Evolutionary conservation across 2,329 filamentous ascomycete genomes (phyloP), one percentile per base, ranked within the genome.

Genomic region (Thermochaetoides dissita): DNA sequence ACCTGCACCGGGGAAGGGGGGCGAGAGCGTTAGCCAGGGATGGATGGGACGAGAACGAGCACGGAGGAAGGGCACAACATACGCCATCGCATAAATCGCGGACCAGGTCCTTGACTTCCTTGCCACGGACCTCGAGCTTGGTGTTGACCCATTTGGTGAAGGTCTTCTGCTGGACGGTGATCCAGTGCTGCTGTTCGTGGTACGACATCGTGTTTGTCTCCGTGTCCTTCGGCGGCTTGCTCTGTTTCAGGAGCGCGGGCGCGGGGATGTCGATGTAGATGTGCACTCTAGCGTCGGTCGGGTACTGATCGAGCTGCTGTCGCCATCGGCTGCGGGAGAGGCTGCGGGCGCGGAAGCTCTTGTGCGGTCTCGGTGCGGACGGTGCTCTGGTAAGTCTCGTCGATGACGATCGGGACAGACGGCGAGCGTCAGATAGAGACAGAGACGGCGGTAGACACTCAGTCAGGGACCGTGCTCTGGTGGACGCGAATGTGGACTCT

Each of bases 91-190:
- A 89, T 45, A 98, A 76, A 63, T 96, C 91, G 48, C 72, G 71
- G 47, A 94, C 86, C 43, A 98, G 72, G 62, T 95, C 85, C 57
- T 85, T 80, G 56, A 96, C 84, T 56, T 81, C 79, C 49, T 95
- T 66, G 43, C 81, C 68, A 53, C 89, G 78, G 47, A 69, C 73
- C 60, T 83, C 81, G 55, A 98, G 69, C 67, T 98, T 98, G 55
- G 86, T 93, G 65, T 98, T 98, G 53, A 98, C 76, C 91, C 91
- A 98, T 84, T 96, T 98, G 46, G 88, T 94, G 64, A 98, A 98
- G 29, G 91, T 98, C 74, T 96, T 98, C 64, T 96, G 83, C 69
- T 96, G 89, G 64, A 94, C 87, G 58, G 71, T 78, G 55, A 81
- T 72, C 77, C 77, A 81, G 60, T 71, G 68, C 61, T 79, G 73